Evolutionary conservation across 305 asterid genomes (phyloP), one percentile per base, ranked within the genome.

Genomic region (Andrographis paniculata): DNA sequence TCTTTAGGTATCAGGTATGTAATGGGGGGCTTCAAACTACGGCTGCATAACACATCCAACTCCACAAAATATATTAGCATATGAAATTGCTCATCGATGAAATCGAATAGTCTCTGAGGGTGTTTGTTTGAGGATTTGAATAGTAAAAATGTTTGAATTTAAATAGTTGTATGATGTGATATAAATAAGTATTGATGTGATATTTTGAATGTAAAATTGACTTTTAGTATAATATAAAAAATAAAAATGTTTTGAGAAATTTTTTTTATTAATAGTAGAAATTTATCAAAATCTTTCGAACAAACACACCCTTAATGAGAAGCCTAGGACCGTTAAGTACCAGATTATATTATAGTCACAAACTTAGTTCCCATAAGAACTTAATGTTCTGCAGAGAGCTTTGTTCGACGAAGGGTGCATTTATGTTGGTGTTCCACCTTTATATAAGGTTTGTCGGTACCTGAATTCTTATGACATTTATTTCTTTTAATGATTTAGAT

Each of bases 381-480:
- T 52, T 50, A 47, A 54, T 53, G 66, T 53, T 36, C 52, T 76
- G 80, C 84, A 91, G 99, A 80, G 70, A 75, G 77, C 99, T 56
- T 74, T 91, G 62, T 91, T 91, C 46, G 99, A 91, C 28, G 96
- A 73, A 70, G 96, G 99, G 38, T 80, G 73, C 65, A 83, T 91
- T 59, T 91, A 91, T 38, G 99, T 91, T 54, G 99, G 96, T 27
- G 99, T 91, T 64, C 96, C 99, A 48, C 99, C 99, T 63, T 62
- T 91, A 43, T 91, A 82, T 47, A 91, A 91, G 99, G 99, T 91
- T 50, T 60, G 27, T n/a, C 42, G 24, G 17, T 47, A 35, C 17
- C 49, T 45, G 16, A 42, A 39, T 53, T 42, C 20, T 5, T 7
- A 47, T 15, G 28, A 27, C 24, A 39, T 45, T 5, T 48, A 9